Percentiles rank a stretch among this genome's conserved stretches.
Evolutionary conservation across 768 basidiomycete species (phyloP).

Genomic region (Pleurotus eryngii): DNA sequence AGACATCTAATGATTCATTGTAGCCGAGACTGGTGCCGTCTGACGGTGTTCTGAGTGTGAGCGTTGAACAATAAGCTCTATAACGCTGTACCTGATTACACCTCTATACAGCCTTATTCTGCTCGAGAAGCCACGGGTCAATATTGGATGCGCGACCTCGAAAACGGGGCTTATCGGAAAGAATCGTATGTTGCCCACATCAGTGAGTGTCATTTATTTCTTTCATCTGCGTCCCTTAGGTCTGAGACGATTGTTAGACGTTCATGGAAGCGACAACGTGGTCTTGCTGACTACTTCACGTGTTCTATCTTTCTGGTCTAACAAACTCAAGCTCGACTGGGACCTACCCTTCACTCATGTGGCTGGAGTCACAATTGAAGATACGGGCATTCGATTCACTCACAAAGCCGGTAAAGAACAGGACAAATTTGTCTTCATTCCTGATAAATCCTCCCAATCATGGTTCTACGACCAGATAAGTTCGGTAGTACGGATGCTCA

Average conservation of each 20-base stretch:
- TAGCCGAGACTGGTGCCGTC: constrained; percentile 83
- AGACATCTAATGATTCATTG: constrained; percentile 7
- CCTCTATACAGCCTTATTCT: constrained; percentile 68
- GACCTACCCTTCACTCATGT: constrained; percentile 86
- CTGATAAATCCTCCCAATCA: constrained; percentile 67
- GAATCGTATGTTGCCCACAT: constrained; percentile 93
- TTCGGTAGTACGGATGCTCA: constrained; percentile 73
- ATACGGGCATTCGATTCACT: constrained; percentile 85
- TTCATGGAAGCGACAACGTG: constrained; percentile 76
- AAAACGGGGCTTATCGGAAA: constrained; percentile 79
- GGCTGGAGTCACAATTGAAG: constrained; percentile 84
- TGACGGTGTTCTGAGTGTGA: constrained; percentile 84
- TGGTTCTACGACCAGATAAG: constrained; percentile 84
- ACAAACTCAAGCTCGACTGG: constrained; percentile 84
- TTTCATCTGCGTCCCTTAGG: constrained; percentile 1
- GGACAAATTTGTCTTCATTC: constrained; percentile 74
- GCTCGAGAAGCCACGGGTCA: constrained; percentile 90
- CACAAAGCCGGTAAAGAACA: constrained; percentile 74
- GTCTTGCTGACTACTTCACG: constrained; percentile 76
- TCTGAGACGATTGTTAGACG: constrained; percentile 41
- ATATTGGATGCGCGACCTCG: constrained; percentile 95
- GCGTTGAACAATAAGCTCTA: constrained; percentile 20
- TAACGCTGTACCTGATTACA: too few species aligned
- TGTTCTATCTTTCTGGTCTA: constrained; percentile 82
- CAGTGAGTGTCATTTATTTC: constrained; percentile 43